Evolutionary conservation across 805 yeast species (phyloP).

Genomic region (Ogataea polymorpha): DNA sequence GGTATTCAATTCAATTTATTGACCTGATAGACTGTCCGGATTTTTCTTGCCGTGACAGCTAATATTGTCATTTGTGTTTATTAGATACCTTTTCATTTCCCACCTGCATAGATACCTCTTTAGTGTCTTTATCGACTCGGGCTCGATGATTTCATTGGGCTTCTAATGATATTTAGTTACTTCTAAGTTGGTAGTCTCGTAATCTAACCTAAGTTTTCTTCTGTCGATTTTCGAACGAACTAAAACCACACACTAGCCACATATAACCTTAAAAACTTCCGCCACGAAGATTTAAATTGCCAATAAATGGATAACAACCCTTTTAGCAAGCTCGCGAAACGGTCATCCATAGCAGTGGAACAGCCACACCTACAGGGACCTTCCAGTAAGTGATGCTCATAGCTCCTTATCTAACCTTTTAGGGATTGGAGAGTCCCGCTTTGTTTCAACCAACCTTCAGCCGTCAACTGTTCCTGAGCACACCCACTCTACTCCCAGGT

Average conservation of each 20-base stretch:
- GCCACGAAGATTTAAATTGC: background rate
- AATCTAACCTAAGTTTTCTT: background rate
- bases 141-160: slow-evolving; percentile 8
- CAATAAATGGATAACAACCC: slow-evolving; percentile 10
- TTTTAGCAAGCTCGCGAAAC: slow-evolving; percentile 15
- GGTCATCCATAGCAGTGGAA: slow-evolving; percentile 31
- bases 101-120: slow-evolving; percentile 13
- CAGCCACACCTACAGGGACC: slow-evolving; percentile 22
- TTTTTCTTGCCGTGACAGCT: background rate
- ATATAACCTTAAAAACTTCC: background rate
- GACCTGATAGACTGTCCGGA: background rate
- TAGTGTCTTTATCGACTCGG: slow-evolving; percentile 19
- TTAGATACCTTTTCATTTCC: slow-evolving; percentile 13
- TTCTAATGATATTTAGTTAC: slow-evolving; percentile 8
- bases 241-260: slow-evolving; percentile 2
- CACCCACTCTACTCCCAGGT: slow-evolving; percentile 14
- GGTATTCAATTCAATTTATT: slow-evolving; percentile 2
- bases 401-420: background rate
- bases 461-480: background rate
- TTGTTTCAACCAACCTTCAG: background rate
- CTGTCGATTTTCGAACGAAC: background rate
- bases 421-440: background rate
- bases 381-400: slow-evolving; percentile 9
- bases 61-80: slow-evolving; percentile 4
- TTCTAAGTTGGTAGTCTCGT: background rate